These are phyloP conservation scores for Noccaea bulbosa DNA, from an alignment of 345 rosid genomes.

Conservation along the genomic window DNA sequence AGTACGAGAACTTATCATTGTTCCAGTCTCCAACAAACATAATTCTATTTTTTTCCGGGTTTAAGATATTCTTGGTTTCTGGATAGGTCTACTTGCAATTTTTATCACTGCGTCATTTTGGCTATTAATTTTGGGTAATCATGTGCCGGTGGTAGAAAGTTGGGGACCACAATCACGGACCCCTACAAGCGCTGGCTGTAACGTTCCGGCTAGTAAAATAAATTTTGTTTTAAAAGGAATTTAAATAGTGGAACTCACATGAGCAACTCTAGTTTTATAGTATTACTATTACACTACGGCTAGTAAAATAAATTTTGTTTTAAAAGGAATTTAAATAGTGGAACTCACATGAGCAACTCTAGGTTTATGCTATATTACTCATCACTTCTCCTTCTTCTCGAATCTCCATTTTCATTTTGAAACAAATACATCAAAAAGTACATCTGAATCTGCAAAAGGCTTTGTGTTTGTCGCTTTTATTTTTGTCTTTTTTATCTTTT, in stretches of 20 bases:
- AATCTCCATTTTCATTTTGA: not conserved
- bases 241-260: conserved; percentile 26
- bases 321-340: not conserved
- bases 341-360: conserved; percentile 23
- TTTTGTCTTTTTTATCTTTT: conserved; percentile 1
- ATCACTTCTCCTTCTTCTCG: conserved; percentile 10
- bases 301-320: not conserved
- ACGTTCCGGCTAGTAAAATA: not conserved
- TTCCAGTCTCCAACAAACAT: too few relatives aligned
- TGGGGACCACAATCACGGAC: conserved; percentile 26
- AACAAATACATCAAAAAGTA: not conserved
- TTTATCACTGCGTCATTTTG: too few relatives aligned
- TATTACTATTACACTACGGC: not conserved
- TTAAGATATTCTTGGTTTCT: too few relatives aligned
- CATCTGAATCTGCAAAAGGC: conserved; percentile 34
- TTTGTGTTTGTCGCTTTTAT: conserved; percentile 18
- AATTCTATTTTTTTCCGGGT: too few relatives aligned
- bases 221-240: not conserved
- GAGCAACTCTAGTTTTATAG: not conserved
- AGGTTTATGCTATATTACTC: not conserved
- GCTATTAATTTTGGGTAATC: too few relatives aligned
- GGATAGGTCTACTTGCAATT: too few relatives aligned
- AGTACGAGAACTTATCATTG: too few relatives aligned
- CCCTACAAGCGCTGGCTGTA: conserved; percentile 15
- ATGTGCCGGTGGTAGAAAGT: conserved; percentile 3